Evolutionary conservation across 2,329 filamentous ascomycete species (phyloP).

Genomic region (Penicillium sp.): DNA sequence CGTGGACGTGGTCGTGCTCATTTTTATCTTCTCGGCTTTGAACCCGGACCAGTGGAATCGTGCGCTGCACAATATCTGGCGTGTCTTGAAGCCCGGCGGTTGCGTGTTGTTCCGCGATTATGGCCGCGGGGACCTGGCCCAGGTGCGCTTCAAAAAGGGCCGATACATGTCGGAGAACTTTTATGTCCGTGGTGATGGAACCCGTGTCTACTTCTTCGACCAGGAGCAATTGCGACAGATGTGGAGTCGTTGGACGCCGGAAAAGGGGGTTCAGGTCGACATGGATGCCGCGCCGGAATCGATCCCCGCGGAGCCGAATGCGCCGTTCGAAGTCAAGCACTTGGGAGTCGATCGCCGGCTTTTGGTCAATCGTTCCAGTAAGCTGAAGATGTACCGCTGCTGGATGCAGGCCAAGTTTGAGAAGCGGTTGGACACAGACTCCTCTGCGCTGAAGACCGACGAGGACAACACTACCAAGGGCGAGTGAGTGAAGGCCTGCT

Average conservation of each 20-base stretch:
- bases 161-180: constrained; percentile 95
- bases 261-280: constrained; percentile 28
- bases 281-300: constrained; percentile 7
- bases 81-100: constrained; percentile 84
- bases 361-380: constrained; percentile 82
- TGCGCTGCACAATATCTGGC: constrained; percentile 74
- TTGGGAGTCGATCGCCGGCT: constrained; percentile 81
- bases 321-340: constrained; percentile 64
- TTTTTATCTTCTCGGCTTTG: constrained; percentile 95
- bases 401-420: constrained; percentile 52
- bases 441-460: neutral
- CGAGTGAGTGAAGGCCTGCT: constrained; percentile 7
- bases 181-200: constrained; percentile 91
- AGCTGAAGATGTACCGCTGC: constrained; percentile 97
- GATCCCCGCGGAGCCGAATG: constrained; percentile 14
- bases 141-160: constrained; percentile 95
- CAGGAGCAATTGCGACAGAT: constrained; percentile 72
- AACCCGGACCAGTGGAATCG: constrained; percentile 76
- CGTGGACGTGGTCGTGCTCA: constrained; percentile 87
- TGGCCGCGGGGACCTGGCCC: constrained; percentile 87
- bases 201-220: constrained; percentile 96
- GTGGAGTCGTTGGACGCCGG: constrained; percentile 56
- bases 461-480: constrained; percentile 1
- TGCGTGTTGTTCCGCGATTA: constrained; percentile 94
- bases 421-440: constrained; percentile 24